These are phyloP conservation scores for Picea glauca DNA, from an alignment of 75 land plant species.

Conservation along the genomic window DNA sequence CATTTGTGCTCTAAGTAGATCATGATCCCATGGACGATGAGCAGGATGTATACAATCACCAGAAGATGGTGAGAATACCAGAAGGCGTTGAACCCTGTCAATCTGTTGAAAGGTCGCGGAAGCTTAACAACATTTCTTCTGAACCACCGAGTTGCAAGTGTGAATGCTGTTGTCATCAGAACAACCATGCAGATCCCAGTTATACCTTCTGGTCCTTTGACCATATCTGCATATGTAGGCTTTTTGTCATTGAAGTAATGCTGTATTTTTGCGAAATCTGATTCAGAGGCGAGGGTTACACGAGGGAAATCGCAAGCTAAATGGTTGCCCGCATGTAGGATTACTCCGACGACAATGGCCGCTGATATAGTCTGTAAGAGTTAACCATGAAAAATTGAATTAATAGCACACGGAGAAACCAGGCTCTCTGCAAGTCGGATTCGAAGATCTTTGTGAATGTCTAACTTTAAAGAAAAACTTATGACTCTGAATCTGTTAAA, in stretches of 20 bases:
- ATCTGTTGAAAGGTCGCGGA: slow-evolving; percentile 73
- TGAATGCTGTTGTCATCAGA: slow-evolving; percentile 68
- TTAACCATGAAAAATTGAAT: background rate
- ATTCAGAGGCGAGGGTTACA: slow-evolving; percentile 23
- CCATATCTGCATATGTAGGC: slow-evolving; percentile 56
- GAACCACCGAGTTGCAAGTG: slow-evolving; percentile 67
- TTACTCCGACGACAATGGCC: slow-evolving; percentile 31
- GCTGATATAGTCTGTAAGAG: slow-evolving; percentile 16
- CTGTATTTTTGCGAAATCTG: slow-evolving; percentile 31
- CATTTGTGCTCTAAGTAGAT: slow-evolving; percentile 60
- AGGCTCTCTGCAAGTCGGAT: too few species aligned
- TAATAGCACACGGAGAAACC: too few species aligned
- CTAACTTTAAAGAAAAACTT: too few species aligned
- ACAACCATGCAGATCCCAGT: slow-evolving; percentile 86
- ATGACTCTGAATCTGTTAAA: too few species aligned
- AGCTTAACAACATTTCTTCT: slow-evolving; percentile 68
- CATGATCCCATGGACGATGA: slow-evolving; percentile 68
- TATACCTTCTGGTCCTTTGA: slow-evolving; percentile 44
- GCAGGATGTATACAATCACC: slow-evolving; percentile 69
- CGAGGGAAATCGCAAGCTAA: slow-evolving; percentile 81
- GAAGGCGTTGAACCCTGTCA: slow-evolving; percentile 97
- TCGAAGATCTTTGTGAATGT: too few species aligned
- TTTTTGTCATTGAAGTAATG: slow-evolving; percentile 46
- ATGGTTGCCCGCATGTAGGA: slow-evolving; percentile 73
- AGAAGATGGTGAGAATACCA: slow-evolving; percentile 96